Evolutionary conservation across 1,139 yeast species (phyloP).

Genomic region (Candida sp.): DNA sequence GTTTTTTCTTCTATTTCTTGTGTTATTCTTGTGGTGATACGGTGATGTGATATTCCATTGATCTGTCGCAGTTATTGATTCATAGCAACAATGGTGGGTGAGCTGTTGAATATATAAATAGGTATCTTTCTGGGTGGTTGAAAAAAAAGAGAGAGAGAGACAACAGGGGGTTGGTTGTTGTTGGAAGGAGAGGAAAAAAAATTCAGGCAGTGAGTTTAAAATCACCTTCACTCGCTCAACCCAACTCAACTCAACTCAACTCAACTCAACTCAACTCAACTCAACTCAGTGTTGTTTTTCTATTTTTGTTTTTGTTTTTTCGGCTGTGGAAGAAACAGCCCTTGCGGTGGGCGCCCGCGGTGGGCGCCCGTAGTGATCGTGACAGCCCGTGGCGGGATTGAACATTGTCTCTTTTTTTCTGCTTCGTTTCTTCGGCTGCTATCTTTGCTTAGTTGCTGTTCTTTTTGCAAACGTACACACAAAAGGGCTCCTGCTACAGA

Average conservation of each 20-base stretch:
- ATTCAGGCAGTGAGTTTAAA: background rate
- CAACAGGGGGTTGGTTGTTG: background rate
- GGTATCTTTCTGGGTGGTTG: background rate
- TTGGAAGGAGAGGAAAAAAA: background rate
- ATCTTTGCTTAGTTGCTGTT: background rate
- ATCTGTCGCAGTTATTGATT: background rate
- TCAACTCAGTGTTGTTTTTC: background rate
- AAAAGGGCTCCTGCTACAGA: background rate
- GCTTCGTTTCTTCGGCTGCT: background rate
- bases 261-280: too few species aligned
- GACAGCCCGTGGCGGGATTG: too few species aligned
- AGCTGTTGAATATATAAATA: background rate
- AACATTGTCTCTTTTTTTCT: too few species aligned
- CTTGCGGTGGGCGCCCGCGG: too few species aligned
- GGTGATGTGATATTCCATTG: constrained; percentile 1
- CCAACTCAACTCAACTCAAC: background rate
- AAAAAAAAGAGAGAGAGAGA: background rate
- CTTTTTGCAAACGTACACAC: background rate
- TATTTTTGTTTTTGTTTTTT: background rate
- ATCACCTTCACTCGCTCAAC: too few species aligned
- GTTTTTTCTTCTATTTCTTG: background rate
- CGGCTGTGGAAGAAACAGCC: background rate
- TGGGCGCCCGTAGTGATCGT: too few species aligned
- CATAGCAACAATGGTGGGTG: constrained; percentile 1
- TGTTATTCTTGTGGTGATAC: background rate